Evolutionary conservation across 2,329 filamentous ascomycete species (phyloP), one percentile per base, ranked within the genome.

Genomic region (Tetracladium maxilliforme): DNA sequence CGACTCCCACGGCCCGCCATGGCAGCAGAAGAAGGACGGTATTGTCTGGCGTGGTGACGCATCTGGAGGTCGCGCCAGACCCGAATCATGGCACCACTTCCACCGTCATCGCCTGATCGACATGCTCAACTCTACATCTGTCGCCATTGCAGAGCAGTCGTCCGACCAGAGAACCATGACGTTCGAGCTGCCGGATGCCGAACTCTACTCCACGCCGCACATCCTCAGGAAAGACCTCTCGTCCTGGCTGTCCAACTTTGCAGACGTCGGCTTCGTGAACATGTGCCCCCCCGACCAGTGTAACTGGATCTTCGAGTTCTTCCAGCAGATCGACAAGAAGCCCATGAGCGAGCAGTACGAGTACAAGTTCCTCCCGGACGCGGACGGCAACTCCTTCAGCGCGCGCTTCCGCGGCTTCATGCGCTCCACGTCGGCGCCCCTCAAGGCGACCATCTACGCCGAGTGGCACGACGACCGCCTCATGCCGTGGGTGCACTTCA

Each of bases 401-500:
- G 73, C 71, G 2, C 64, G 73, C 3, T 79, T 72, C 35, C 57
- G 70, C 4, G 65, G 61, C 0, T 80, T 83, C 44, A 50, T 84
- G 21, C 57, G 63, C 13, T 76, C 67, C 12, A 75, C 66, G 1
- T 70, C 64, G 4, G 46, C 82, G 7, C 74, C 75, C 0, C 64
- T 86, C 50, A 84, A 84, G 51, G 66, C 74, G 4, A 80, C 77
- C 0, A 51, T 84, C 15, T 84, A 70, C 49, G 60, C 64, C 8
- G 79, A 84, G 44, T 86, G 78, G 79, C 77, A 83, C 40, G 78
- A 83, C 43, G 61, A 60, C 24, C 61, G 79, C 2, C 54, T 86
- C 4, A 51, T 79, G 3, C 61, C 76, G 1, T 86, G 79, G 78
- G 67, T 70, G 38, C 79, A 84, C 46, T 84, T 79, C 36, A 70